Conservation (phyloP, 148 eudicot species). For the Tetragonia tetragonoides region DNA sequence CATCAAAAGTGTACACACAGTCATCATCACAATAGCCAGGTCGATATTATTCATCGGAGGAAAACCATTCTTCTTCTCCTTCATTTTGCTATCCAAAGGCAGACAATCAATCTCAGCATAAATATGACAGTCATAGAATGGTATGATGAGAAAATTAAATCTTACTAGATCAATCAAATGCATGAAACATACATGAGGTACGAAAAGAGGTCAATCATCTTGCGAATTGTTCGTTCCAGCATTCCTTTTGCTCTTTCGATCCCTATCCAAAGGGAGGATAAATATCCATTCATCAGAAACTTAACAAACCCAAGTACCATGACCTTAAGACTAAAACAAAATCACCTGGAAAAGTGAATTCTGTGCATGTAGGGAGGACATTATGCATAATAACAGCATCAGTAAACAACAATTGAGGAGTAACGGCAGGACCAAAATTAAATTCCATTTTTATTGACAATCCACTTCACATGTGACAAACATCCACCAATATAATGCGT, state of each 20-base stretch:
- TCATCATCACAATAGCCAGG: neutral
- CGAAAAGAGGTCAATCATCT: neutral
- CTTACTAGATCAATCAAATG: neutral
- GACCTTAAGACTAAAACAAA: too few species aligned
- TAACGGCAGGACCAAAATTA: too few species aligned
- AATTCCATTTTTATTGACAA: too few species aligned
- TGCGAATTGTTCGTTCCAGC: neutral
- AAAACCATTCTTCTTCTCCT: neutral
- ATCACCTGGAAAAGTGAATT: too few species aligned
- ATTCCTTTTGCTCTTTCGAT: conserved; percentile 1
- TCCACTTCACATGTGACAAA: too few species aligned
- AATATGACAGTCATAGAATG: neutral
- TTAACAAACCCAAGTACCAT: too few species aligned
- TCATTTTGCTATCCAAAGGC: neutral
- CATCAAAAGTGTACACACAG: neutral
- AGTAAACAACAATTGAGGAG: too few species aligned
- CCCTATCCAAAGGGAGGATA: neutral
- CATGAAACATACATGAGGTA: neutral
- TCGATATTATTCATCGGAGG: neutral
- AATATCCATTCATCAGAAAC: neutral
- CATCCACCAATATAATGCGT: too few species aligned
- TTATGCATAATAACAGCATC: too few species aligned
- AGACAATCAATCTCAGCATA: neutral
- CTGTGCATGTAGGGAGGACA: too few species aligned
- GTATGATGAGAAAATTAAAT: neutral